These are phyloP conservation scores for Chalciporus chontae DNA, from an alignment of 768 basidiomycete species.

Conservation along the genomic window DNA sequence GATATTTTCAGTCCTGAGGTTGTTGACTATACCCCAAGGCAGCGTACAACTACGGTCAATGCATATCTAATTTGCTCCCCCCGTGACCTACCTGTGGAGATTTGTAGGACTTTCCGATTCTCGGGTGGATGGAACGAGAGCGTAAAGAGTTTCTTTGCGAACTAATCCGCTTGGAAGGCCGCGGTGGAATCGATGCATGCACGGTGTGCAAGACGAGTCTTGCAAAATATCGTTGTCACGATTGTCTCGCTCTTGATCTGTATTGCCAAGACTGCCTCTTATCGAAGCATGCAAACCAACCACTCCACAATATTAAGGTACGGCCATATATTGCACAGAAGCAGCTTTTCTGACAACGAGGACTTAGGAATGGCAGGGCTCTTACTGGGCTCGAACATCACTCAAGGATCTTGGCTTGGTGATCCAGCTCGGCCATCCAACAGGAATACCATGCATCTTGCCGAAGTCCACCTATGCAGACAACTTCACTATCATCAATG, in stretches of 20 bases:
- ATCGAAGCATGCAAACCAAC: neutral
- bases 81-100: too few species aligned
- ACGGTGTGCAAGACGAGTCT: neutral
- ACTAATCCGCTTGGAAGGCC: neutral
- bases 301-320: neutral
- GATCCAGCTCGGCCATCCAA: neutral
- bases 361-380: too few species aligned
- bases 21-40: too few species aligned
- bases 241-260: neutral
- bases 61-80: too few species aligned
- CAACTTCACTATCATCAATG: neutral
- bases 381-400: neutral
- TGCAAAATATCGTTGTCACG: neutral
- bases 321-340: too few species aligned
- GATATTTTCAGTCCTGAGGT: too few species aligned
- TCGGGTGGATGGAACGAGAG: too few species aligned
- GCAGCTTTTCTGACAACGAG: too few species aligned
- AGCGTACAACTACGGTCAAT: too few species aligned
- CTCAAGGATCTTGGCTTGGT: neutral
- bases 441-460: neutral
- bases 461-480: neutral
- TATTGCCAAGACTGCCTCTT: neutral
- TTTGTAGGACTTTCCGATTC: too few species aligned
- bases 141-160: too few species aligned
- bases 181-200: neutral